Evolutionary conservation across 2,329 filamentous ascomycete genomes (phyloP).

Genomic region (Canariomyces notabilis): DNA sequence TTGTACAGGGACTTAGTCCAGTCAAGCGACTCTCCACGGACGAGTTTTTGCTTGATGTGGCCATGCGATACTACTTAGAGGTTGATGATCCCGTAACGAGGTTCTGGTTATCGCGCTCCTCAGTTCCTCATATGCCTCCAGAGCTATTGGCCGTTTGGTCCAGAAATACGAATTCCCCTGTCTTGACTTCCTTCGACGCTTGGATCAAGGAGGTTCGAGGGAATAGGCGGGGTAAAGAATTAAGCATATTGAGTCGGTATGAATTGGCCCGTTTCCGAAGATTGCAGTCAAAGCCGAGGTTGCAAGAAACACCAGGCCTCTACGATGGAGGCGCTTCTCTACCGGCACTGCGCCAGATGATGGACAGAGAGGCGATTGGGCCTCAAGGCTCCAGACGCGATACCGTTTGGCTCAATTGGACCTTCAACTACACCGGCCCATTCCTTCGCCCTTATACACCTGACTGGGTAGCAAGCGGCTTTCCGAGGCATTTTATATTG

Average conservation of each 20-base stretch:
- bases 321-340: constrained; percentile 18
- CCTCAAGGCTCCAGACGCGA: neutral
- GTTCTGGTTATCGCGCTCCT: constrained; percentile 17
- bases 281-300: neutral
- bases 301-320: constrained; percentile 4
- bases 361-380: neutral
- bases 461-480: constrained; percentile 1
- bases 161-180: neutral
- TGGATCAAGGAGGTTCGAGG: neutral
- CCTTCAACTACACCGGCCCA: neutral
- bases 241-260: neutral
- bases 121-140: neutral
- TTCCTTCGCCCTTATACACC: neutral
- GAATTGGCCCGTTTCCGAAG: neutral
- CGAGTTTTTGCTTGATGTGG: constrained; percentile 21
- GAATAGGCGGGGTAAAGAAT: neutral
- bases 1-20: neutral
- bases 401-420: constrained; percentile 3
- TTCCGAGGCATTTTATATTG: constrained; percentile 9
- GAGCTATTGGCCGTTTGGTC: neutral
- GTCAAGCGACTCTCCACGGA: constrained; percentile 5
- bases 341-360: constrained; percentile 1
- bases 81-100: constrained; percentile 18
- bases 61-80: constrained; percentile 25
- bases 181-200: neutral